Percentiles rank a stretch among this genome's conserved stretches.
phyloP scores from a whole-genome alignment of 495 filamentous ascomycete species.

The Jackrogersella minutella region DNA sequence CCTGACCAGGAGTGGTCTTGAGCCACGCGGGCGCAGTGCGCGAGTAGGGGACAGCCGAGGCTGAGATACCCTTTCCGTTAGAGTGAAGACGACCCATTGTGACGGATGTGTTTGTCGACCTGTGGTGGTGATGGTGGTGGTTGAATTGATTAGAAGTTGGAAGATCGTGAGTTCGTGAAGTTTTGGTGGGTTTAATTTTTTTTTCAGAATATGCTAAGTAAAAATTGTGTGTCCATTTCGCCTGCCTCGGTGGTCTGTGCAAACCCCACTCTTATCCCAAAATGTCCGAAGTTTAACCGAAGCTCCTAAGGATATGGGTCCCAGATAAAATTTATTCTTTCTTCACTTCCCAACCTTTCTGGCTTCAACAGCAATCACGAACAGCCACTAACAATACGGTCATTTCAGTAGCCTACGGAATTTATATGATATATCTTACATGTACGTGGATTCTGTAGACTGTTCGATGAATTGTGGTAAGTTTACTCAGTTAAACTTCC shows the following conservation, averaged over 20 bases:
- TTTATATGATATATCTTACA: too few relatives aligned
- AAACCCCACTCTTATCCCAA: not conserved
- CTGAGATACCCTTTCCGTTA: slow-evolving; percentile 98
- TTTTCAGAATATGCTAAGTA: slow-evolving; percentile 17
- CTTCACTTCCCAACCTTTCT: not conserved
- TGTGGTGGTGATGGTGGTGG: slow-evolving; percentile 45
- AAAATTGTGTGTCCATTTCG: slow-evolving; percentile 41
- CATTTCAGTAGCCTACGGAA: too few relatives aligned
- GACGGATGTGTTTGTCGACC: slow-evolving; percentile 52
- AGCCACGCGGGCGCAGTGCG: slow-evolving; percentile 90
- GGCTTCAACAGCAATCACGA: too few relatives aligned
- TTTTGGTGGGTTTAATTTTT: slow-evolving; percentile 31
- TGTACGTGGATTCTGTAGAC: not conserved
- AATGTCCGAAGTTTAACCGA: not conserved
- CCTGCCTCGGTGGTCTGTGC: slow-evolving; percentile 11
- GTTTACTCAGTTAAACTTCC: not conserved
- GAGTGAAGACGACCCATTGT: slow-evolving; percentile 98
- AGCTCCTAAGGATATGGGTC: not conserved
- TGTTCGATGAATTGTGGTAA: not conserved
- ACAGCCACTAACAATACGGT: too few relatives aligned
- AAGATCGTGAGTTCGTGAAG: slow-evolving; percentile 17
- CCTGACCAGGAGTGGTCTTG: slow-evolving; percentile 86
- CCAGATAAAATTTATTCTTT: slow-evolving; percentile 1
- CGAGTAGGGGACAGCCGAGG: slow-evolving; percentile 95
- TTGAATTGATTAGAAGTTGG: slow-evolving; percentile 37